Base-by-base conservation (phyloP, 495 filamentous ascomycete species). In the Xylaria palmicola region DNA sequence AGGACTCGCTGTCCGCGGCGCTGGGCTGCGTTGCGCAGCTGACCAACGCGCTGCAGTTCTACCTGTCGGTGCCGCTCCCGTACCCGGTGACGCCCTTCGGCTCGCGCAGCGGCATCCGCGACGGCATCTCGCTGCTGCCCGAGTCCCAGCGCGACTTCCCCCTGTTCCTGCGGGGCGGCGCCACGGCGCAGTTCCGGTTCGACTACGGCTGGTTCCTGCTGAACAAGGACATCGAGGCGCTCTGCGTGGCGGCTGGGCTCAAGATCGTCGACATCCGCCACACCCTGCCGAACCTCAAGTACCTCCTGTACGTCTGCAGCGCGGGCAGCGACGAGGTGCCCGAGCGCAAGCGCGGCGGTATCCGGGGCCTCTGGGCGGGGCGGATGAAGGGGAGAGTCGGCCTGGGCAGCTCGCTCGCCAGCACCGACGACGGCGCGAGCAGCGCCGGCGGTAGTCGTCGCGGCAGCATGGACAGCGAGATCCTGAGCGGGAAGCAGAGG, bases 161-260 rank as follows among this genome's bases (percentile, higher is more conserved):
- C 1, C 81, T 98, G 0, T 91, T 90, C 71, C 81, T 88, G 34
- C 88, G 90, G 59, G 86, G 87, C 17, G 78, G 79, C 13, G 77
- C 73, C 1, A 86, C 85, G 12, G 86, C 92, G 6, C 82, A 88
- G 29, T 96, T 90, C 67, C 85, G 93, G 9, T 97, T 97, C 69
- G 93, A 97, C 63, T 98, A 98, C 76, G 94, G 81, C 5, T 92
- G 97, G 63, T 98, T 98, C 64, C 74, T 98, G 10, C 79, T 98
- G 4, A 97, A 98, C 74, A 93, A 97, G 68, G 81, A 97, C 66
- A 90, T 98, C 45, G 93, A 98, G 74, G 81, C 90, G 40, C 78
- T 98, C 29, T 89, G 92, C 62, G 83, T 80, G 58, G 79, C 83
- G n/a, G 84, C 89, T 58, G 90, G 88, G 0, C 71, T 97, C 2